These are phyloP conservation scores for Brasilioporus rufonigricans DNA, from an alignment of 768 basidiomycete species.

Conservation along the genomic window DNA sequence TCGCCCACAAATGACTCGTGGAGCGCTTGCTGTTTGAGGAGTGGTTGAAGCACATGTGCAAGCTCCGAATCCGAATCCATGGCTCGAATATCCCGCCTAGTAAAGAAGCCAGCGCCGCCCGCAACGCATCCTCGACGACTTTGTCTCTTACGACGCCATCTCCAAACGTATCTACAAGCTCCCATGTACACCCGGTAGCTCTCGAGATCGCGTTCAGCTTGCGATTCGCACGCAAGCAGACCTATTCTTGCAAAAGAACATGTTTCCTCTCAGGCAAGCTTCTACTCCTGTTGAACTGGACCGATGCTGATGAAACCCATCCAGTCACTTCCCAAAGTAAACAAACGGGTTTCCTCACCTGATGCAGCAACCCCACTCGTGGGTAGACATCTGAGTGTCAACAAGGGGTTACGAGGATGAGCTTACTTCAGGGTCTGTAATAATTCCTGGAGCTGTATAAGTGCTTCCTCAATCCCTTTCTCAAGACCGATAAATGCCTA, in stretches of 20 bases:
- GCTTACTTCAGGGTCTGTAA: no score
- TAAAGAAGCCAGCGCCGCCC: slow-evolving; percentile 63
- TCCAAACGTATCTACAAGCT: slow-evolving; percentile 80
- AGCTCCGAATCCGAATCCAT: no score
- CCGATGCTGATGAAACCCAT: not conserved
- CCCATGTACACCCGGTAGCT: slow-evolving; percentile 63
- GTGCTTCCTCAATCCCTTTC: no score
- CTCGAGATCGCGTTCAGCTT: slow-evolving; percentile 80
- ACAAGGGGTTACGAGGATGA: no score
- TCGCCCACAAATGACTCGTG: no score
- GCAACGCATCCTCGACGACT: slow-evolving; percentile 80
- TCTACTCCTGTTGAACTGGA: not conserved
- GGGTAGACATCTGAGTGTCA: no score
- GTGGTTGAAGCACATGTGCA: no score
- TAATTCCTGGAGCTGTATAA: no score
- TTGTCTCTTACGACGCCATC: slow-evolving; percentile 85
- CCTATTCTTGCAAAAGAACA: slow-evolving; percentile 83
- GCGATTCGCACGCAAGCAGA: slow-evolving; percentile 78
- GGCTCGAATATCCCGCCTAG: slow-evolving; percentile 52
- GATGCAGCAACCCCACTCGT: slow-evolving; percentile 31
- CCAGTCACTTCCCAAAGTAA: slow-evolving; percentile 50
- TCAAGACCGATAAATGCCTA: no score
- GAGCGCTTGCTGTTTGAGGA: no score
- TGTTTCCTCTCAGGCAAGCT: slow-evolving; percentile 54
- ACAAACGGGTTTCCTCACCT: slow-evolving; percentile 24